Evolutionary conservation across 2,329 filamentous ascomycete species (phyloP), one percentile per base, ranked within the genome.

Genomic region (Teratosphaeriaceae sp.): DNA sequence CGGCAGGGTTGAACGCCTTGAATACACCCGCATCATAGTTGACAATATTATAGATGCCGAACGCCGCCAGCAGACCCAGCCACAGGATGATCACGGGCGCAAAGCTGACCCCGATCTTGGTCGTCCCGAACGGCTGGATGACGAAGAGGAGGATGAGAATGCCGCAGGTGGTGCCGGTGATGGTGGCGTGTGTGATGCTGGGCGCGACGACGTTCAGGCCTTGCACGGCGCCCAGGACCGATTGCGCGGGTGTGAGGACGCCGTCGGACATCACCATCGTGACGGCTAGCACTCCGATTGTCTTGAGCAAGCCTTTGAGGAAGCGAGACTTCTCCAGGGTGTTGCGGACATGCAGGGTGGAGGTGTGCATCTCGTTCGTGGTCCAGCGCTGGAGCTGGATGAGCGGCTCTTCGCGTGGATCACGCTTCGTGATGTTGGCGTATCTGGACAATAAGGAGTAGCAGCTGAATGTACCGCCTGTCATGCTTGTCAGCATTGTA

Each of bases 251-350:
- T 1, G 81, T 85, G 20, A 85, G 65, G 9, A 85, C 73, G 36
- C 81, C 80, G 57, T 85, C 75, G 23, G 74, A 70, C 64, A 85
- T 79, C 48, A 85, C 79, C 72, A 85, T 77, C 21, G 76, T 76
- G 8, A 85, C 81, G 9, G 78, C 80, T 7, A 85, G 64, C 1
- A 85, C 78, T 1, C 79, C 80, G 34, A 83, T 71, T 9, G 23
- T 36, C 16, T 27, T 42, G 8, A 42, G n/a, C 4, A 42, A n/a
- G n/a, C 29, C 40, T 15, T 36, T 26, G 20, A 42, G 30, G n/a
- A 42, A 9, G 19, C 11, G 27, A 9, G 18, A 30, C 1, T 73
- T 65, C 56, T 83, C 82, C 15, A 85, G 64, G 0, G 78, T 49
- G 9, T 66, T 69, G 18, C 81, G 72, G 2, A 84, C 60, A 15